Evolutionary conservation across 2,329 filamentous ascomycete genomes (phyloP).

Genomic region (Exophiala sp.): DNA sequence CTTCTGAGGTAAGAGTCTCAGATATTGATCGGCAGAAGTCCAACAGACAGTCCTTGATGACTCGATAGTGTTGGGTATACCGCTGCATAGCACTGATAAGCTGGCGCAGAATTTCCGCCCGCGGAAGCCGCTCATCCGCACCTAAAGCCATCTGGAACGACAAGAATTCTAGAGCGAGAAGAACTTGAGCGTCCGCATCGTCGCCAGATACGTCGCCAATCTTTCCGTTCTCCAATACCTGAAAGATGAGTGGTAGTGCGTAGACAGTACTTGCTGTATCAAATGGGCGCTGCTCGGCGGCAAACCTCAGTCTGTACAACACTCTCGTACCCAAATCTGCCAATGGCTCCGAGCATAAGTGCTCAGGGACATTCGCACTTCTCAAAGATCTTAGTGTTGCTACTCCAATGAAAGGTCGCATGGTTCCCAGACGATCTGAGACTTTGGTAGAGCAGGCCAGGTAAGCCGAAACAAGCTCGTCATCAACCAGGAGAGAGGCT

Average conservation of each 20-base stretch:
- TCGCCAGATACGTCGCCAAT: slow-evolving; percentile 65
- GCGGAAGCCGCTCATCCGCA: slow-evolving; percentile 70
- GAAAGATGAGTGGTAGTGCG: slow-evolving; percentile 74
- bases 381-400: slow-evolving; percentile 79
- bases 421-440: slow-evolving; percentile 67
- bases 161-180: slow-evolving; percentile 83
- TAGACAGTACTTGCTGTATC: slow-evolving; percentile 86
- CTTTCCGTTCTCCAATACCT: slow-evolving; percentile 75
- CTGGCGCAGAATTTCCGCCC: slow-evolving; percentile 66
- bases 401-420: slow-evolving; percentile 80
- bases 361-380: slow-evolving; percentile 67
- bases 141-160: slow-evolving; percentile 83
- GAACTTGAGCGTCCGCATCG: slow-evolving; percentile 82
- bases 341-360: slow-evolving; percentile 74
- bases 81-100: slow-evolving; percentile 80
- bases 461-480: slow-evolving; percentile 73
- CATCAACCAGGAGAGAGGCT: slow-evolving; percentile 75
- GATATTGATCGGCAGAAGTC: slow-evolving; percentile 83
- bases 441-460: slow-evolving; percentile 74
- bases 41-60: slow-evolving; percentile 86
- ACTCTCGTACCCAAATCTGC: slow-evolving; percentile 81
- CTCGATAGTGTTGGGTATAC: slow-evolving; percentile 90
- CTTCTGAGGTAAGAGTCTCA: slow-evolving; percentile 69
- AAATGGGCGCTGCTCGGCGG: slow-evolving; percentile 90
- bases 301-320: slow-evolving; percentile 83